Conservation (phyloP, 2,329 filamentous ascomycete genomes). For the Neopestalotiopsis sp. region DNA sequence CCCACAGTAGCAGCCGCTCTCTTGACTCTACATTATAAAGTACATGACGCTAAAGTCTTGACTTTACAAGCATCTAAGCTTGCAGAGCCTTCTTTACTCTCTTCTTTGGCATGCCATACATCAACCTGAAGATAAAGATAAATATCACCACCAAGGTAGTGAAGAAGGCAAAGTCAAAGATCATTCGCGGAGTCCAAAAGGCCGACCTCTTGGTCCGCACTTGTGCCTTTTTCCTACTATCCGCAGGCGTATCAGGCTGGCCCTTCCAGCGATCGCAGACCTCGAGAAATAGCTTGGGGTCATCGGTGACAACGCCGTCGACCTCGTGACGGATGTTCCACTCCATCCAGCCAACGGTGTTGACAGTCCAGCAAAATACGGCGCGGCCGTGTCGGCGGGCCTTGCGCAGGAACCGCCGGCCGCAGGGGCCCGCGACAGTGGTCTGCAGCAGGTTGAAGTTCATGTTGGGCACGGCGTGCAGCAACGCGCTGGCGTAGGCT, state of each 20-base stretch:
- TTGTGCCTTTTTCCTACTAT: background rate
- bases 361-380: slow-evolving; percentile 87
- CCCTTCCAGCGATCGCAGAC: slow-evolving; percentile 50
- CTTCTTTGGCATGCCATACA: background rate
- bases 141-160: background rate
- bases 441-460: slow-evolving; percentile 80
- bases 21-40: no score
- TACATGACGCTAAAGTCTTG: background rate
- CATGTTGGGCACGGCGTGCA: slow-evolving; percentile 66
- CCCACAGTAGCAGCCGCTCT: no score
- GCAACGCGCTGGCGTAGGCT: slow-evolving; percentile 74
- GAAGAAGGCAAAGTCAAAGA: background rate
- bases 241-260: background rate
- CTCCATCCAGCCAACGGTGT: slow-evolving; percentile 78
- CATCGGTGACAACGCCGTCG: slow-evolving; percentile 87
- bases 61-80: background rate
- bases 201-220: background rate
- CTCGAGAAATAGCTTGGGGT: slow-evolving; percentile 71
- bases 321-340: slow-evolving; percentile 74
- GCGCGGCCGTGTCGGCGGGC: slow-evolving; percentile 60
- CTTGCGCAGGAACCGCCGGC: slow-evolving; percentile 68
- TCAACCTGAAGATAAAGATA: background rate
- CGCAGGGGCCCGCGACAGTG: slow-evolving; percentile 71
- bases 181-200: background rate
- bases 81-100: background rate